phyloP scores from a whole-genome alignment of 345 rosid species.

The Salix viminalis region DNA sequence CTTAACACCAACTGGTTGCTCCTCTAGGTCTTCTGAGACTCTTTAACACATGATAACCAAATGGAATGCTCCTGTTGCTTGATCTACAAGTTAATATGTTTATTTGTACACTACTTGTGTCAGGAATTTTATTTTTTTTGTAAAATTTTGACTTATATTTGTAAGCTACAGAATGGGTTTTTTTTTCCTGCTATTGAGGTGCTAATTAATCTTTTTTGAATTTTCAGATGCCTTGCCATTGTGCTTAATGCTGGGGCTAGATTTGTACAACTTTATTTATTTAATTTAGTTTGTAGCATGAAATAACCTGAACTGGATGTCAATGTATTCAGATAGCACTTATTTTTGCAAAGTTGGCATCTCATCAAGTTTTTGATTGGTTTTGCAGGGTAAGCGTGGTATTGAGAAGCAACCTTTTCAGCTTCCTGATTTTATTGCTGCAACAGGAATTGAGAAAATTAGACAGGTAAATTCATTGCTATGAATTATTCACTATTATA shows the following conservation, averaged over 20 bases:
- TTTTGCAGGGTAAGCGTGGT: conserved; percentile 96
- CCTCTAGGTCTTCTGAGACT: neutral
- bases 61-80: neutral
- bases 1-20: neutral
- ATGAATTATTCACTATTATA: neutral
- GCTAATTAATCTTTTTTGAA: conserved; percentile 53
- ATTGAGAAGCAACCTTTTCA: conserved; percentile 98
- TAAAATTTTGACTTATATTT: conserved; percentile 1
- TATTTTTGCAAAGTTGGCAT: conserved; percentile 7
- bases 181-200: conserved; percentile 16
- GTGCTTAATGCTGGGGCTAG: conserved; percentile 43
- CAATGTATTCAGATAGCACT: neutral
- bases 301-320: conserved; percentile 15
- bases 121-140: conserved; percentile 1
- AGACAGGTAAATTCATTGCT: conserved; percentile 68
- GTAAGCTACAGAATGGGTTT: conserved; percentile 23
- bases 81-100: neutral
- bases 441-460: conserved; percentile 97
- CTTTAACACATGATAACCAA: neutral
- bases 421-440: conserved; percentile 99
- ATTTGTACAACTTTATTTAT: conserved; percentile 21
- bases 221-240: conserved; percentile 54
- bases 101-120: conserved; percentile 16
- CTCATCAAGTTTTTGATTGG: conserved; percentile 38
- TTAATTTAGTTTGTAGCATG: conserved; percentile 7